These are phyloP conservation scores for Cytospora chrysosperma DNA, from an alignment of 2,329 filamentous ascomycete genomes.

Conservation along the genomic window DNA sequence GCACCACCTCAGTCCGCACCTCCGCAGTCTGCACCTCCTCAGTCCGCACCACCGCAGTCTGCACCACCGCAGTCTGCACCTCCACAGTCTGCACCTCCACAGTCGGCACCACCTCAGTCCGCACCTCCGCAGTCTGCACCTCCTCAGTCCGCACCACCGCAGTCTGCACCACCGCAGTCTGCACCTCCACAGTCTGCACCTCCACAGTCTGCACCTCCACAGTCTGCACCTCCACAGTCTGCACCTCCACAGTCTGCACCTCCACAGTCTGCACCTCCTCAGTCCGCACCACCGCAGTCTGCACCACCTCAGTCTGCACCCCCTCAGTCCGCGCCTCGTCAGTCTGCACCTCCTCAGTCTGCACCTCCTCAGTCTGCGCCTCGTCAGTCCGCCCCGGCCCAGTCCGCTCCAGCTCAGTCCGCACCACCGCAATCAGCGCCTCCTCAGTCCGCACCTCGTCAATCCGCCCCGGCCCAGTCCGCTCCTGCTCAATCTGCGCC, in stretches of 20 bases:
- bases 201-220: not conserved
- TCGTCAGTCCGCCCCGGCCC: slow-evolving; percentile 4
- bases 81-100: not conserved
- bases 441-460: not conserved
- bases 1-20: not conserved
- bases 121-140: not conserved
- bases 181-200: not conserved
- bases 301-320: not conserved
- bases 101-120: not conserved
- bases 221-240: not conserved
- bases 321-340: not conserved
- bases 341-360: not conserved
- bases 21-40: not conserved
- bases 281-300: not conserved
- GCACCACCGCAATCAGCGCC: not conserved
- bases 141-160: not conserved
- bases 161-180: not conserved
- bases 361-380: slow-evolving; percentile 1
- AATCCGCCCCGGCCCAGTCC: not conserved
- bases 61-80: not conserved
- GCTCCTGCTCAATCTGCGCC: not conserved
- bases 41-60: not conserved
- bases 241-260: not conserved
- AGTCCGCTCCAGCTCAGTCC: not conserved
- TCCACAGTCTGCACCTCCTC: not conserved